These are phyloP conservation scores for Rhododendron williamsianum DNA, from an alignment of 148 eudicot genomes.

Conservation along the genomic window DNA sequence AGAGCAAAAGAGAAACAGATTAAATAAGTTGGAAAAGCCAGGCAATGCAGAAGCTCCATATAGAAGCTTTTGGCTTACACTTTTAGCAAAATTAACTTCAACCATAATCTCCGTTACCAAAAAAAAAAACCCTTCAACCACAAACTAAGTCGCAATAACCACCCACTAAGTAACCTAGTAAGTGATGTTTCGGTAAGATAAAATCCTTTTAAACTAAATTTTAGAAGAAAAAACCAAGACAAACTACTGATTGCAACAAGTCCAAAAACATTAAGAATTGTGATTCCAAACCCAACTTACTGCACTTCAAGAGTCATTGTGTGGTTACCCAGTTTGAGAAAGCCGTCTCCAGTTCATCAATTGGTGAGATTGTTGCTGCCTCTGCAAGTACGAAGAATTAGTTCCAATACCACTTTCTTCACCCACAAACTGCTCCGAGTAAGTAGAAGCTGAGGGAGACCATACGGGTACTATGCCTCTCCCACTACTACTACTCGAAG, in stretches of 20 bases:
- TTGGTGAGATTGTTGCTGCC: constrained; percentile 83
- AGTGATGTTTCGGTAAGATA: too few species aligned
- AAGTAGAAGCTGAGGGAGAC: constrained; percentile 72
- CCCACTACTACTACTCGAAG: constrained; percentile 38
- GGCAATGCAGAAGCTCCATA: not conserved
- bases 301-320: constrained; percentile 16
- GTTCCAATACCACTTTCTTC: constrained; percentile 58
- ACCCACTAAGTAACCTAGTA: not conserved
- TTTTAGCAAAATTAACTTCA: not conserved
- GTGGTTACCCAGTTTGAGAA: constrained; percentile 86
- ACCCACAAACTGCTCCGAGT: constrained; percentile 54
- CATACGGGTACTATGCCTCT: constrained; percentile 22
- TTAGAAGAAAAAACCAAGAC: not conserved
- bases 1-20: not conserved
- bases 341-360: constrained; percentile 75
- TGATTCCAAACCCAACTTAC: not conserved
- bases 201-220: not conserved
- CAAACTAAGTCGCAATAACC: not conserved
- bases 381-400: constrained; percentile 65
- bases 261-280: not conserved
- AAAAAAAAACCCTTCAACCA: too few species aligned
- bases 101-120: not conserved
- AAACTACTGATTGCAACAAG: not conserved
- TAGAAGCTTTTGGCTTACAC: not conserved
- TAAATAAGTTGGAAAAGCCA: not conserved